Percentiles rank a stretch among this genome's conserved stretches.
Evolutionary conservation across 805 yeast species (phyloP).

Genomic region (Yarrowia osloensis): DNA sequence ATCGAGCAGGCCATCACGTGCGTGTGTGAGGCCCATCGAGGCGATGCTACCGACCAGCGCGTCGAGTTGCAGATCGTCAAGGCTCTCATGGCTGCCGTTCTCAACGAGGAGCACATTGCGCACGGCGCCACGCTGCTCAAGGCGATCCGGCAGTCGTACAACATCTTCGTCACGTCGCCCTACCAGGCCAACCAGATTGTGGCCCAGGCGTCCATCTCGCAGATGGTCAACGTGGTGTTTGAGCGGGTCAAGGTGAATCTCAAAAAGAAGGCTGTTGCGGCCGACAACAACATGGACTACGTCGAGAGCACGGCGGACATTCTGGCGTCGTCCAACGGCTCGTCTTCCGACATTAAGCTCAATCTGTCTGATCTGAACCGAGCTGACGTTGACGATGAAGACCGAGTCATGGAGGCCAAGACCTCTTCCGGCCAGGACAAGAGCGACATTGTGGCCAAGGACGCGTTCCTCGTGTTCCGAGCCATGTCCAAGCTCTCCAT

Average conservation of each 20-base stretch:
- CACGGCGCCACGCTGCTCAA: conserved; percentile 88
- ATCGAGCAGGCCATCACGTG: conserved; percentile 84
- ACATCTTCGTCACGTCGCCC: conserved; percentile 82
- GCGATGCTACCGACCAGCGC: conserved; percentile 87
- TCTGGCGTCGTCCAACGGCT: background rate
- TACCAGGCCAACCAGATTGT: conserved; percentile 84
- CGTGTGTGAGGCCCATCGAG: conserved; percentile 81
- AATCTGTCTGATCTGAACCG: conserved; percentile 40
- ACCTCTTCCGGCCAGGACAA: conserved; percentile 52
- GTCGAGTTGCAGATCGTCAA: conserved; percentile 91
- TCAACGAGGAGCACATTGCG: conserved; percentile 76
- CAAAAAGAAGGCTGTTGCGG: conserved; percentile 29
- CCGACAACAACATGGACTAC: background rate
- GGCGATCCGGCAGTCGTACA: conserved; percentile 91
- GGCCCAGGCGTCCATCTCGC: conserved; percentile 94
- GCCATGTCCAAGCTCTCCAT: conserved; percentile 93
- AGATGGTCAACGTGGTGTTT: conserved; percentile 82
- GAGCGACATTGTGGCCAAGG: conserved; percentile 74
- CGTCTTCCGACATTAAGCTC: conserved; percentile 37
- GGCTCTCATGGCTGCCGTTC: conserved; percentile 84
- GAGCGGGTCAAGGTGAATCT: conserved; percentile 59
- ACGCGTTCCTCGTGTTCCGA: conserved; percentile 88
- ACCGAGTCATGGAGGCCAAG: conserved; percentile 40
- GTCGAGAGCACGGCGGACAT: conserved; percentile 14
- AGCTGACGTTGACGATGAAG: conserved; percentile 38